Base-by-base conservation (phyloP, 2,329 filamentous ascomycete species). In the Exophiala sideris region DNA sequence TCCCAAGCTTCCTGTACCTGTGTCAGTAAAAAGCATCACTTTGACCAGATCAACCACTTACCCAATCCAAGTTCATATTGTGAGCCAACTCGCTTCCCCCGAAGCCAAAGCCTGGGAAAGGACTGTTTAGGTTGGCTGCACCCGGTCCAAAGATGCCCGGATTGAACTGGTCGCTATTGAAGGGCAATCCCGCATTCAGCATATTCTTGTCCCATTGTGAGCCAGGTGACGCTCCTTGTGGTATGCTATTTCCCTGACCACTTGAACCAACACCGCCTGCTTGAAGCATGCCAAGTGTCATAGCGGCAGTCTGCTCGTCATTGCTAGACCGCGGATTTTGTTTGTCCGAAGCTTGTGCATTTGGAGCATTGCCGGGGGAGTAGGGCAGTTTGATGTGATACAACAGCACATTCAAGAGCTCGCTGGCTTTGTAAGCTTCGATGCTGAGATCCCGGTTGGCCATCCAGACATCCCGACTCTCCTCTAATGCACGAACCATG, bases 391-490 rank as follows among this genome's bases (percentile, higher is more conserved):
- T 85, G 50, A 96, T 78, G 69, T 94, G 94, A 32, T 84, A 79
- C 41, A 97, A 73, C 82, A 97, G 91, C 48, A 96, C 84, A 18
- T 84, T 85, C n/a, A 97, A 76, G 20, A 92, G 80, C 39, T 83
- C 84, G 38, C 84, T 84, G 1, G 90, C 92, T 73, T 97, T 97
- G 74, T 86, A 91, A 0, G 91, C 90, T 62, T 97, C 92, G 73
- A 96, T 87, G 1, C 88, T 94, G 20, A 84, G 79, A 50, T 94
- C 86, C 2, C 85, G 82, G 9, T 91, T 76, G 8, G 83, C 83
- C 45, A 87, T 85, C 91, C 91, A 97, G 52, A 97, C 94, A 14
- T 80, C 77, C 42, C 83, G 81, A 7, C 88, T 88, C 14, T 79
- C 80, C 66, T 91, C 86, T 2, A 97, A 79, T 1, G 85, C 82